Conservation (phyloP, 2,329 filamentous ascomycete genomes). For the Cladosporium sp. region DNA sequence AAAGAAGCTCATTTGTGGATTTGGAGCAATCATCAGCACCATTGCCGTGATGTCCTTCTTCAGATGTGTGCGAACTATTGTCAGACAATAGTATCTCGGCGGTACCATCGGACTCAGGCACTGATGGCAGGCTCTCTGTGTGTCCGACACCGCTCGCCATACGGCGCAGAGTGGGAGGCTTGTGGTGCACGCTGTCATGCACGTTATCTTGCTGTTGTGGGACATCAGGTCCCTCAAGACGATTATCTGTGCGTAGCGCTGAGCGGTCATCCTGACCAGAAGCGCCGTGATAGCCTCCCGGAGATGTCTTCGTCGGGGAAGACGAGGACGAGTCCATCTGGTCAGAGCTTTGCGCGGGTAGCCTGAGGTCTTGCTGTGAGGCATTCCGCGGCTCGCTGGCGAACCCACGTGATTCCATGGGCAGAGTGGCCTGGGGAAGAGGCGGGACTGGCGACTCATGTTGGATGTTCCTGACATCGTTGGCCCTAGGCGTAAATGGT, state of each 20-base stretch:
- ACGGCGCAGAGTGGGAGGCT: neutral
- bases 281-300: neutral
- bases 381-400: neutral
- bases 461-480: neutral
- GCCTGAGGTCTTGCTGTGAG: neutral
- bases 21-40: neutral
- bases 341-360: too few species aligned
- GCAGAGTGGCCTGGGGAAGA: neutral
- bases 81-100: neutral
- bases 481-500: neutral
- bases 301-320: neutral
- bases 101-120: neutral
- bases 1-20: neutral
- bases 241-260: neutral
- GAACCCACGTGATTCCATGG: too few species aligned
- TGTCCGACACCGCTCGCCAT: neutral
- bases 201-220: neutral
- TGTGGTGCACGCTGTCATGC: neutral
- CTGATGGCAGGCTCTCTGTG: constrained; percentile 5
- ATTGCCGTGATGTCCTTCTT: neutral
- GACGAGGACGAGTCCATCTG: neutral
- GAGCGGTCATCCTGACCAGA: neutral
- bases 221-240: neutral
- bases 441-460: neutral
- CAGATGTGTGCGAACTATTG: too few species aligned